Evolutionary conservation across 306 rosid genomes (phyloP).

Genomic region (Pterocarpus santalinus): DNA sequence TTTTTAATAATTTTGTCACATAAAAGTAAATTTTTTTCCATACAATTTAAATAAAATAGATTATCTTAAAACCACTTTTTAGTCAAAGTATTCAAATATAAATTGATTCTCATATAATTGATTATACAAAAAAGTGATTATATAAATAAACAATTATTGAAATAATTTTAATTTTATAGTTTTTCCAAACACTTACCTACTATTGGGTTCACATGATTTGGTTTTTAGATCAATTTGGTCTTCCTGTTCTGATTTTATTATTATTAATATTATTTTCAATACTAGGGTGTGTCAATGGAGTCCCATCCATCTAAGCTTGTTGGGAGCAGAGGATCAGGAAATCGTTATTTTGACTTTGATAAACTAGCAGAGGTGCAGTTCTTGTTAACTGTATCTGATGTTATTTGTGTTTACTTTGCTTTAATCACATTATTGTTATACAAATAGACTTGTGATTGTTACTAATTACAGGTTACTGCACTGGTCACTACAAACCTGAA

Average conservation of each 20-base stretch:
- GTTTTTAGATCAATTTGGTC: slow-evolving; percentile 22
- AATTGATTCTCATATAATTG: too few relatives aligned
- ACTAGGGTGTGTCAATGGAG: slow-evolving; percentile 80
- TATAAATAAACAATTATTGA: too few relatives aligned
- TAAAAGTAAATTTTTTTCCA: too few relatives aligned
- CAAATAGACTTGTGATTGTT: not conserved
- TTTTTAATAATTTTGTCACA: too few relatives aligned
- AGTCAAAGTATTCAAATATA: too few relatives aligned
- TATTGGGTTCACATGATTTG: not conserved
- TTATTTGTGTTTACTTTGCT: slow-evolving; percentile 3
- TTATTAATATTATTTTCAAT: not conserved
- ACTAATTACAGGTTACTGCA: slow-evolving; percentile 66
- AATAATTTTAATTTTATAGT: too few relatives aligned
- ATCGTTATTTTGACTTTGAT: slow-evolving; percentile 89
- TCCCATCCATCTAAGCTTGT: slow-evolving; percentile 94
- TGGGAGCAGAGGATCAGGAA: slow-evolving; percentile 82
- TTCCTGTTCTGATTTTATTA: slow-evolving; percentile 35
- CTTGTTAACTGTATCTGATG: not conserved
- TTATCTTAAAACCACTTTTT: too few relatives aligned
- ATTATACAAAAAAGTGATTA: too few relatives aligned
- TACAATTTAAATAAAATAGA: too few relatives aligned
- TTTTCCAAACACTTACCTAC: too few relatives aligned
- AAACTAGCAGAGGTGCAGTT: slow-evolving; percentile 80
- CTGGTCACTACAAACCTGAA: slow-evolving; percentile 81
- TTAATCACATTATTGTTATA: not conserved